Evolutionary conservation across 805 yeast genomes (phyloP).

Genomic region (Saturnispora sanitii): DNA sequence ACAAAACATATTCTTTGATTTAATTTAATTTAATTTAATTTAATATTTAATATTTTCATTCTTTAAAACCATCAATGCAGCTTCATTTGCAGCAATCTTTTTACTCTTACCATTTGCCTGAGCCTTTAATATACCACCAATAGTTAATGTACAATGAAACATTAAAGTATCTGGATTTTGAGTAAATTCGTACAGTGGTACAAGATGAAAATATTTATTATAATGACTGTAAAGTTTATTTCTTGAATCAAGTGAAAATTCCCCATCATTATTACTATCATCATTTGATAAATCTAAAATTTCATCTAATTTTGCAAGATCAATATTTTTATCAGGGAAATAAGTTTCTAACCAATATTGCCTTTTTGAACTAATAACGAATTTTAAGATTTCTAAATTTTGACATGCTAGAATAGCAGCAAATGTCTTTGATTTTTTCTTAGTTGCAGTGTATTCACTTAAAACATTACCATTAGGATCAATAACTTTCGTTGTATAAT

Average conservation of each 20-base stretch:
- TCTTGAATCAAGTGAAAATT: background rate
- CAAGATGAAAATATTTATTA: background rate
- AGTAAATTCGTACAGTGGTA: constrained; percentile 1
- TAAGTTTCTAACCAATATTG: constrained; percentile 2
- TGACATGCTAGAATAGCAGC: constrained; percentile 6
- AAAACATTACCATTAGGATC: background rate
- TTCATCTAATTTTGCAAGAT: background rate
- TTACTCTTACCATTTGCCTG: constrained; percentile 7
- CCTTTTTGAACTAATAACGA: background rate
- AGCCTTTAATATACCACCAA: background rate
- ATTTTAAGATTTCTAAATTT: constrained; percentile 1
- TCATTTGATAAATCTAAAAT: background rate
- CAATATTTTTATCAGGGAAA: constrained; percentile 1
- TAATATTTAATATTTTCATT: constrained; percentile 1
- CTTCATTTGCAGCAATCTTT: constrained; percentile 10
- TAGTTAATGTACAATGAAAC: constrained; percentile 4
- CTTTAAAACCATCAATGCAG: constrained; percentile 7
- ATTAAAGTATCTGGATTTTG: background rate
- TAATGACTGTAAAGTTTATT: constrained; percentile 1
- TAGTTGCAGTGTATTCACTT: constrained; percentile 3
- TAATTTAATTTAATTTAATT: constrained; percentile 4
- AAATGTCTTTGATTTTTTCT: constrained; percentile 7
- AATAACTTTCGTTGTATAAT: background rate
- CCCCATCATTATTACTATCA: background rate
- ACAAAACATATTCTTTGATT: too few relatives aligned